These are phyloP conservation scores for Recurvomyces mirabilis DNA, from an alignment of 495 filamentous ascomycete species.

Conservation along the genomic window DNA sequence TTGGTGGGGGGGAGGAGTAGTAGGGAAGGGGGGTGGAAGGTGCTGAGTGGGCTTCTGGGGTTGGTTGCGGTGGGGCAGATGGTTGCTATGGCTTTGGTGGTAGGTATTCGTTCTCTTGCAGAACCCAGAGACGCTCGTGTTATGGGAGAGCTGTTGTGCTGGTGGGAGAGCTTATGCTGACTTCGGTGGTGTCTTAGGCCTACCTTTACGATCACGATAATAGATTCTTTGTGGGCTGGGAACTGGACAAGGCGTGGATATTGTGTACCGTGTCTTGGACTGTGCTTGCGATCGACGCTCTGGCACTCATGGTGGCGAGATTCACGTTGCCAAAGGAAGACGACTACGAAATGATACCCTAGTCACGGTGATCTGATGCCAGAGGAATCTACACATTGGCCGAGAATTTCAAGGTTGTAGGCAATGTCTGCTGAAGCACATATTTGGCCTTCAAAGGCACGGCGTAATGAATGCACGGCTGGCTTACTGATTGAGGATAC, in stretches of 20 bases:
- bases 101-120: slow-evolving; percentile 36
- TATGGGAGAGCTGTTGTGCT: neutral
- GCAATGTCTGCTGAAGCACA: too few relatives aligned
- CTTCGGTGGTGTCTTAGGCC: slow-evolving; percentile 44
- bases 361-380: slow-evolving; percentile 9
- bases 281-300: slow-evolving; percentile 49
- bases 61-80: slow-evolving; percentile 52
- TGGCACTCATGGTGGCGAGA: slow-evolving; percentile 50
- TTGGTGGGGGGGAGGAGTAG: slow-evolving; percentile 65
- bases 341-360: slow-evolving; percentile 68
- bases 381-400: too few relatives aligned
- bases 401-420: too few relatives aligned
- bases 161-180: neutral
- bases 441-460: too few relatives aligned
- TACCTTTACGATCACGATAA: slow-evolving; percentile 78
- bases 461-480: too few relatives aligned
- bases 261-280: slow-evolving; percentile 66
- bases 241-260: slow-evolving; percentile 64
- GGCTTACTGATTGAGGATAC: too few relatives aligned
- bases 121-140: neutral
- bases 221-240: slow-evolving; percentile 78
- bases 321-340: slow-evolving; percentile 65
- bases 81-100: slow-evolving; percentile 65
- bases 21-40: slow-evolving; percentile 65
- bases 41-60: slow-evolving; percentile 52